Base-by-base conservation (phyloP, 1,139 yeast genomes). In the Saccharomyces hybrid region DNA sequence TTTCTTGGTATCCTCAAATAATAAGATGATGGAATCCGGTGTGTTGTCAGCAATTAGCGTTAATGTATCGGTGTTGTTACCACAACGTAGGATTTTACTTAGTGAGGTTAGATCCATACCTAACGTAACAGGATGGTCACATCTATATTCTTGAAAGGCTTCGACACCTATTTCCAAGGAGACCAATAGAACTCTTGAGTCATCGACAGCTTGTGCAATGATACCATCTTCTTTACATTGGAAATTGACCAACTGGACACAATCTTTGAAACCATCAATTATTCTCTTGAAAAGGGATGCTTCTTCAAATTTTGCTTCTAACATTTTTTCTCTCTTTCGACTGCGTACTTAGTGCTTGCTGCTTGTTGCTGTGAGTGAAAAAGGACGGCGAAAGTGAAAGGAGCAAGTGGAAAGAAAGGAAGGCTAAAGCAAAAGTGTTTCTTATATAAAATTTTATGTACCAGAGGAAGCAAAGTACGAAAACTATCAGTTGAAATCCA, bases 121-220 rank as follows among this genome's bases (percentile, higher is more conserved):
- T 61, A 93, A 80, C 9, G 96, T 89, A 65, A 91, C 80, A 64
- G 88, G 90, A 69, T 96, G 85, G 74, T 93, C 99, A 73, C 98
- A 91, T 78, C 99, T 84, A 77, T 88, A 93, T 63, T 87, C 93
- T 57, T 83, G 79, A 76, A 93, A 93, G n/a, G 96, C 95, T 60
- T 88, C 91, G 62, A 85, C 83, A 55, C 95, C 96, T 63, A 93
- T 86, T 66, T 88, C 81, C 64, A 93, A 77, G 13, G 96, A 87
- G 48, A 93, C 96, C 63, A 93, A 79, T 61, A 93, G 82, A 58
- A 93, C 97, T 78, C 97, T 89, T 38, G 99, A 90, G 69, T 90
- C 96, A 73, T 93, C 99, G 64, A 93, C 95, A 25, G 99, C 98
- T 76, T 93, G 98, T 26, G 95, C 95, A 20, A 96, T 87, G 65